Evolutionary conservation across 1,139 yeast species (phyloP).

Genomic region (Nakaseomyces glabratus): DNA sequence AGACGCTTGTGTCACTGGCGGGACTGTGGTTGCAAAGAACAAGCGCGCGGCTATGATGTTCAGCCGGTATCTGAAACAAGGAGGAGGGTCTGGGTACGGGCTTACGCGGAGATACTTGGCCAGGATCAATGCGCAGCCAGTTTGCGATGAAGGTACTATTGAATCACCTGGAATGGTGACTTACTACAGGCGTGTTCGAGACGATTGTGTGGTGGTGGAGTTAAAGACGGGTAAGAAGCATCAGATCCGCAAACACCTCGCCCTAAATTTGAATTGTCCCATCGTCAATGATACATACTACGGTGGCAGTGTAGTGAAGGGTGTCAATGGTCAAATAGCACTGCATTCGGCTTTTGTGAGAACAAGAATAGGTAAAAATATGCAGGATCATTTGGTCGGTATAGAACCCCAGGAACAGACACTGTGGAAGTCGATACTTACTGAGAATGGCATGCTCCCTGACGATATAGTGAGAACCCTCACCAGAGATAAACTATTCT

Average conservation of each 20-base stretch:
- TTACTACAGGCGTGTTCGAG: slow-evolving; percentile 17
- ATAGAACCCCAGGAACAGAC: not conserved
- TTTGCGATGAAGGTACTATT: slow-evolving; percentile 4
- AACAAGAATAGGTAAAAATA: slow-evolving; percentile 22
- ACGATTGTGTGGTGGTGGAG: slow-evolving; percentile 29
- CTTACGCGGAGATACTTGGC: slow-evolving; percentile 28
- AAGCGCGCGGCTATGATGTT: slow-evolving; percentile 30
- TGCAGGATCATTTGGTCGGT: slow-evolving; percentile 18
- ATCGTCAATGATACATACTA: slow-evolving; percentile 27
- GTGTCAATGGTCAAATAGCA: slow-evolving; percentile 23
- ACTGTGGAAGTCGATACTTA: not conserved
- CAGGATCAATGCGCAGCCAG: slow-evolving; percentile 10
- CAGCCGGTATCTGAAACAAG: slow-evolving; percentile 26
- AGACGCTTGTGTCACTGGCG: slow-evolving; percentile 35
- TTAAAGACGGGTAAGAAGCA: slow-evolving; percentile 40
- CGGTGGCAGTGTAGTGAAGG: slow-evolving; percentile 19
- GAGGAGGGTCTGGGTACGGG: slow-evolving; percentile 31
- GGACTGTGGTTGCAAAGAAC: slow-evolving; percentile 31
- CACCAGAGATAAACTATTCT: too few species aligned
- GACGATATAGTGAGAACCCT: too few species aligned
- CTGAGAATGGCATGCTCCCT: not conserved
- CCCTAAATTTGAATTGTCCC: slow-evolving; percentile 21
- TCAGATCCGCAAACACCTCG: slow-evolving; percentile 36
- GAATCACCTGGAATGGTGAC: slow-evolving; percentile 14
- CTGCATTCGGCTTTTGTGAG: slow-evolving; percentile 28